Evolutionary conservation across 2,329 filamentous ascomycete genomes (phyloP).

Genomic region (Colletotrichum lindemuthianum): DNA sequence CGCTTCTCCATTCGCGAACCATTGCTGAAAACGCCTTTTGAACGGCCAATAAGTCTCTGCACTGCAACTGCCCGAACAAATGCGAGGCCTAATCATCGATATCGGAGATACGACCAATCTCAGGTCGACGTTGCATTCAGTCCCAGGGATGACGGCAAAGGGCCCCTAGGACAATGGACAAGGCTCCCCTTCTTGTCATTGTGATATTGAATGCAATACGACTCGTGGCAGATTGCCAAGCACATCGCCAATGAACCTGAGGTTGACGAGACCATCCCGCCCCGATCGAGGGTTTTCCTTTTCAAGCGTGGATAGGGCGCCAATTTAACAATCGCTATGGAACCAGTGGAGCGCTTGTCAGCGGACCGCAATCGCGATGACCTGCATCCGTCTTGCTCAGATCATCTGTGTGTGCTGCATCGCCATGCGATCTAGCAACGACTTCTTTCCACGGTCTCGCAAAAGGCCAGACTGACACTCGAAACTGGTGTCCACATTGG

Average conservation of each 20-base stretch:
- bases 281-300: slow-evolving; percentile 2
- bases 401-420: slow-evolving; percentile 25
- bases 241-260: slow-evolving; percentile 21
- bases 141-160: slow-evolving; percentile 15
- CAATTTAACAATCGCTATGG: slow-evolving; percentile 19
- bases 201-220: slow-evolving; percentile 28
- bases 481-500: background rate
- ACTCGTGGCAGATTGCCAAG: slow-evolving; percentile 31
- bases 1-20: too few relatives aligned
- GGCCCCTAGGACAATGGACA: background rate
- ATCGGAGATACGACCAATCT: slow-evolving; percentile 9
- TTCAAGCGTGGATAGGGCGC: slow-evolving; percentile 12
- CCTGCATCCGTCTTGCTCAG: slow-evolving; percentile 34
- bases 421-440: slow-evolving; percentile 30
- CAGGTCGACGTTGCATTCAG: slow-evolving; percentile 25
- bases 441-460: slow-evolving; percentile 15
- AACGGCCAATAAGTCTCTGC: background rate
- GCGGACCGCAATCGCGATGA: slow-evolving; percentile 32
- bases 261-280: background rate
- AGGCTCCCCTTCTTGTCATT: slow-evolving; percentile 17
- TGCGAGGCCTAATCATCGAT: background rate
- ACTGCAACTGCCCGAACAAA: background rate
- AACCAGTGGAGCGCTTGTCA: slow-evolving; percentile 24
- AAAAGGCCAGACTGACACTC: background rate
- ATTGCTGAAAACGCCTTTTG: background rate